Evolutionary conservation across 306 rosid genomes (phyloP), one percentile per base, ranked within the genome.

Genomic region (Vachellia pachyceras): DNA sequence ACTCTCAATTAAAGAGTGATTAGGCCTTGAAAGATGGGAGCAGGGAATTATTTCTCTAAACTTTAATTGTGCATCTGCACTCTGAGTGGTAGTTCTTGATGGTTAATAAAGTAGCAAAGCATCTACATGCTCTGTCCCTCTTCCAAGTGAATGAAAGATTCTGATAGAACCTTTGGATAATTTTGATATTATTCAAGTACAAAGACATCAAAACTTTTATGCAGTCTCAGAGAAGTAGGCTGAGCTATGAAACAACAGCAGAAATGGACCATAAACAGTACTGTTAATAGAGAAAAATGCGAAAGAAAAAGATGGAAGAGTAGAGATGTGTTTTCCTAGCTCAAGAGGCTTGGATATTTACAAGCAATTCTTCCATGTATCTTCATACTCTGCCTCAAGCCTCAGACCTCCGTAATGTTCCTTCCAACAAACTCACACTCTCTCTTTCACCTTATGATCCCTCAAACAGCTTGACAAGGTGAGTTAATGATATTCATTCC

Each of bases 121-220:
- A 54, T 67, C 55, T 69, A 50, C 42, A 33, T 49, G 50, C 68
- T 18, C 42, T 72, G 42, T 46, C 77, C 9, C 39, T 84, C 72
- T 75, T 76, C 70, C 75, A 41, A 47, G 63, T 58, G 49, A 77
- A 67, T 71, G 33, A 82, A 36, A 63, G 47, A 25, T 84, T 83
- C 35, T 61, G 68, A 29, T 29, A 13, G 3, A 61, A 61, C 68
- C 5, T 29, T 61, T 2, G 15, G 40, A 61, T 29, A 29, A 61
- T 1, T 29, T 29, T 29, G 41, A 29, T 61, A 61, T 61, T 5
- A 50, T 5, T 13, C 5, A 13, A 29, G 18, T 13, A 6, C 13
- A 33, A 29, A 29, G 40, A 5, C n/a, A 29, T 40, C 18, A 61
- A 12, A 61, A 61, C n/a, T 12, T 12, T 40, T 61, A n/a, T 33